A percentile compares a stretch with the other conserved stretches of the same genome.
These are phyloP conservation scores for Pyrenochaeta sp. DNA, from an alignment of 2,329 filamentous ascomycete genomes.

Conservation along the genomic window DNA sequence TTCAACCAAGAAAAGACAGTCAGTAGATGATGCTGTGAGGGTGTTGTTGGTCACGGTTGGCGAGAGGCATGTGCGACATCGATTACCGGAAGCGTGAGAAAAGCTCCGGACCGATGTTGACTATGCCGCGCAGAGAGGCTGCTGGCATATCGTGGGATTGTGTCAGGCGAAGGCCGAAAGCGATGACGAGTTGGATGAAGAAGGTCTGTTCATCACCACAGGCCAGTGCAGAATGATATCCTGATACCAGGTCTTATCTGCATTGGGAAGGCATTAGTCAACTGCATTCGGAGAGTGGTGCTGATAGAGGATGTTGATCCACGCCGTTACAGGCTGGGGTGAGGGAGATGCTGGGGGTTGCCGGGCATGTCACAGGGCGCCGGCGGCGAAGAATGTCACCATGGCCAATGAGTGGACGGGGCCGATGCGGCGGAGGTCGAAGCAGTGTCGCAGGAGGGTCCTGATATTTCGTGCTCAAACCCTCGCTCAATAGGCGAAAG, in stretches of 20 bases:
- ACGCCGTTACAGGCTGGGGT: neutral
- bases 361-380: neutral
- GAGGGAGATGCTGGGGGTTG: neutral
- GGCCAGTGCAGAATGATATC: neutral
- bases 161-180: neutral
- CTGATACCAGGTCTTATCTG: neutral
- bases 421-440: neutral
- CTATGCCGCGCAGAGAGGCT: neutral
- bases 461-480: conserved; percentile 3
- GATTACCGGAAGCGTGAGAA: neutral
- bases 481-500: neutral
- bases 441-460: neutral
- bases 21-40: neutral
- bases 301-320: neutral
- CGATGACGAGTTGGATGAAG: neutral
- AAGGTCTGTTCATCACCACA: neutral
- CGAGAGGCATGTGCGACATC: neutral
- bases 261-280: conserved; percentile 1
- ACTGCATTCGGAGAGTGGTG: neutral
- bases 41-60: neutral
- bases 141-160: neutral
- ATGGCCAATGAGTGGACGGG: neutral
- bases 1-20: neutral
- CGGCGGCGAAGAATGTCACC: neutral
- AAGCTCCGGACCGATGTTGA: neutral